These are phyloP conservation scores for Calocybe cyanea DNA, from an alignment of 768 basidiomycete genomes.

Conservation along the genomic window DNA sequence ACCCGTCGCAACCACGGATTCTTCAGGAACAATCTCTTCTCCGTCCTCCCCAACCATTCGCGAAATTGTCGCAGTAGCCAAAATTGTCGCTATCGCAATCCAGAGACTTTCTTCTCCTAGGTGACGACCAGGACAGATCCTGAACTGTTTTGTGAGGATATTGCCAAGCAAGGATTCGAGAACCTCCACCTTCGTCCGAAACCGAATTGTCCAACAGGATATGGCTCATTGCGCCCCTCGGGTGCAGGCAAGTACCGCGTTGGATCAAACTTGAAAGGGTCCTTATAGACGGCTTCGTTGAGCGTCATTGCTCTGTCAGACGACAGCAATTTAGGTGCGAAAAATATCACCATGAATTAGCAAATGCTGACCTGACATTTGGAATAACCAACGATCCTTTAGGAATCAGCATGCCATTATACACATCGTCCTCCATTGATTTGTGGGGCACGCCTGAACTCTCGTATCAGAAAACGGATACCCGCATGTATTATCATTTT, in stretches of 20 bases:
- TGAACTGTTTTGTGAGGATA: not conserved
- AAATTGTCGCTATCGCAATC: slow-evolving; percentile 11
- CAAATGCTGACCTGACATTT: too few relatives aligned
- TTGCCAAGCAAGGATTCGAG: not conserved
- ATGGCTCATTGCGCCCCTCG: slow-evolving; percentile 11
- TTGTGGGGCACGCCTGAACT: too few relatives aligned
- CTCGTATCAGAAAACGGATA: too few relatives aligned
- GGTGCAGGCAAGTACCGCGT: slow-evolving; percentile 12
- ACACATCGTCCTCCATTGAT: too few relatives aligned
- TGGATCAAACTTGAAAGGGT: slow-evolving; percentile 11
- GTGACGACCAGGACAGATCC: slow-evolving; percentile 13
- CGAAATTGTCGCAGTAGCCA: slow-evolving; percentile 6
- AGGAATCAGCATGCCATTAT: too few relatives aligned
- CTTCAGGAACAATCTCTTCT: slow-evolving; percentile 4
- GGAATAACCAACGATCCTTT: too few relatives aligned
- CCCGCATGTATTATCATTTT: too few relatives aligned
- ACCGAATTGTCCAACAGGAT: slow-evolving; percentile 10
- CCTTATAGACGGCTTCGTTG: slow-evolving; percentile 11
- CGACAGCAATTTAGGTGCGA: too few relatives aligned
- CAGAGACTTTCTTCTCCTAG: slow-evolving; percentile 36
- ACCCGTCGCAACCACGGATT: not conserved
- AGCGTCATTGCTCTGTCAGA: slow-evolving; percentile 10
- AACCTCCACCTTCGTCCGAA: slow-evolving; percentile 13
- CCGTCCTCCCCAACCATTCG: slow-evolving; percentile 2
- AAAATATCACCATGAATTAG: not conserved